phyloP scores from a whole-genome alignment of 352 stramenopile species.

The Sclerospora graminicola region DNA sequence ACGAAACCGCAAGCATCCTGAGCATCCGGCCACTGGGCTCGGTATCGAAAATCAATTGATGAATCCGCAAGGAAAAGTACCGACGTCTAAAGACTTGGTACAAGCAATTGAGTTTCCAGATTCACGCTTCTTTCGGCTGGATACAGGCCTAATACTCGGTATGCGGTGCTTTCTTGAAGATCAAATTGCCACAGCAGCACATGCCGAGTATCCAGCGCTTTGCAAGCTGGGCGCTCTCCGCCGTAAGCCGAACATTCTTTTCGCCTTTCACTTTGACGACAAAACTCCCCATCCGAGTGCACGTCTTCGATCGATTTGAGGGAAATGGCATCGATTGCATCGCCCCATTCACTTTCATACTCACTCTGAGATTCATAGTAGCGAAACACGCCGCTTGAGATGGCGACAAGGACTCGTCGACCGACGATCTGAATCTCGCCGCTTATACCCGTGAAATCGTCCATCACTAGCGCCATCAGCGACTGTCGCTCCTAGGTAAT shows the following conservation, averaged over 20 bases:
- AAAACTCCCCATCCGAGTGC: conserved; percentile 71
- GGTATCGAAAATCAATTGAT: conserved; percentile 74
- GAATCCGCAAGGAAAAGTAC: conserved; percentile 76
- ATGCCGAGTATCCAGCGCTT: conserved; percentile 86
- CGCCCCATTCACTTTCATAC: conserved; percentile 75
- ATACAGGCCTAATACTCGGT: conserved; percentile 66
- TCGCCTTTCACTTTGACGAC: conserved; percentile 66
- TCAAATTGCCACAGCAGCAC: conserved; percentile 72
- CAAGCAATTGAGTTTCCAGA: conserved; percentile 81
- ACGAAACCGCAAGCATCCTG: conserved; percentile 64
- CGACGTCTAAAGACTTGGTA: conserved; percentile 79
- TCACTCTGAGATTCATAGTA: conserved; percentile 79
- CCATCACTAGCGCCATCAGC: conserved; percentile 19
- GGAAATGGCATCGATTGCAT: conserved; percentile 73
- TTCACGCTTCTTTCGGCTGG: conserved; percentile 73
- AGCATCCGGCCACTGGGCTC: conserved; percentile 51
- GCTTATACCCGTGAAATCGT: conserved; percentile 47
- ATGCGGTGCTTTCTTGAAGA: conserved; percentile 58
- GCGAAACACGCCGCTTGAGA: conserved; percentile 76
- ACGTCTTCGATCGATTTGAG: conserved; percentile 71
- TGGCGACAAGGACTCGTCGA: conserved; percentile 54
- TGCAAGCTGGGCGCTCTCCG: conserved; percentile 50
- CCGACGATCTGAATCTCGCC: conserved; percentile 59
- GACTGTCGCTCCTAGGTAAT: conserved; percentile 22
- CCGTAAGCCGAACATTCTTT: conserved; percentile 59